Percentiles rank a stretch among this genome's conserved stretches.
Evolutionary conservation across 1,284 basidiomycete species (phyloP).

Genomic region (Cystobasidiaceae sp.): DNA sequence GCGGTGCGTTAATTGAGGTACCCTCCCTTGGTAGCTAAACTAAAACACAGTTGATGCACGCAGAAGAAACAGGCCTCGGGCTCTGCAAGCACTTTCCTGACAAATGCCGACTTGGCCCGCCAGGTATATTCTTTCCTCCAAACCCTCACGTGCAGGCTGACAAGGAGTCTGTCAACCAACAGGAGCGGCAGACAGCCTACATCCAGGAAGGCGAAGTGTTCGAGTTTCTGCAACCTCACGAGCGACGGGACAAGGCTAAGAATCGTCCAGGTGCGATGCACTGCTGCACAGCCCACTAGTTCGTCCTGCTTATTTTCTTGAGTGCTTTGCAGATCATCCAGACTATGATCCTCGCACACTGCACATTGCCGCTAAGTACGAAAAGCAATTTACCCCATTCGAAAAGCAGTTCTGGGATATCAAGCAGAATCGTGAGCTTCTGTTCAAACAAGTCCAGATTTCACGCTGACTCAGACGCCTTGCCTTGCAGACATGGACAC

Average conservation of each 20-base stretch:
- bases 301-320: not conserved
- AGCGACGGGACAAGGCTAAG: conserved; percentile 14
- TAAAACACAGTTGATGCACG: too few relatives aligned
- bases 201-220: conserved; percentile 38
- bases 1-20: not conserved
- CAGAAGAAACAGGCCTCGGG: not conserved
- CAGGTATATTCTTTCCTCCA: conserved; percentile 29
- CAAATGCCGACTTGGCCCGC: conserved; percentile 44
- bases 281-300: not conserved
- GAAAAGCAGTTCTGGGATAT: conserved; percentile 98
- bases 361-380: conserved; percentile 69
- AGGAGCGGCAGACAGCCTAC: conserved; percentile 44
- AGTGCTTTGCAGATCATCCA: conserved; percentile 46
- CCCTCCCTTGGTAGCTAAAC: too few relatives aligned
- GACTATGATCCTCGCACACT: conserved; percentile 92
- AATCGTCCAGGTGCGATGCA: conserved; percentile 26
- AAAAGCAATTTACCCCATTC: conserved; percentile 87
- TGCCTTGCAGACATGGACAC: conserved; percentile 46
- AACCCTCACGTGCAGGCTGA: conserved; percentile 40
- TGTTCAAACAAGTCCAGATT: conserved; percentile 61
- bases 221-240: conserved; percentile 15
- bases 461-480: conserved; percentile 9
- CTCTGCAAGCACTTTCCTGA: conserved; percentile 45
- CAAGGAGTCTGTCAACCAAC: conserved; percentile 32
- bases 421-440: conserved; percentile 72